Conservation (phyloP, 371 early-diverging fungal species). For the Rhizopus arrhizus region DNA sequence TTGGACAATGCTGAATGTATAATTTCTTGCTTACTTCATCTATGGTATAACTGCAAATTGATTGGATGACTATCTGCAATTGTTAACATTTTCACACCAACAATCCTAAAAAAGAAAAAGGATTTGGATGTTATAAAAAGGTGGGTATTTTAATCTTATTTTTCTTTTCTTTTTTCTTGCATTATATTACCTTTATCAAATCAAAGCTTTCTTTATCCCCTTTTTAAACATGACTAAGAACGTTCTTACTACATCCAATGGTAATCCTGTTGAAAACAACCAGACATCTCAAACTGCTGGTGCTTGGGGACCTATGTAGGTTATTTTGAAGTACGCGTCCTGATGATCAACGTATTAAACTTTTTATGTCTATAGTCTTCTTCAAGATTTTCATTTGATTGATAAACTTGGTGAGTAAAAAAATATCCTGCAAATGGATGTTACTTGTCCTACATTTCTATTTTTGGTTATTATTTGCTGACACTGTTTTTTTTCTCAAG, state of each 20-base stretch:
- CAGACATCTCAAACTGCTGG: conserved; percentile 71
- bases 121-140: too few relatives aligned
- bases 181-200: too few relatives aligned
- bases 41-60: too few relatives aligned
- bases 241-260: conserved; percentile 55
- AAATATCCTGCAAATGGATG: neutral
- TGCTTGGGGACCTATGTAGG: conserved; percentile 47
- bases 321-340: neutral
- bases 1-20: too few relatives aligned
- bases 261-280: conserved; percentile 72
- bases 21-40: too few relatives aligned
- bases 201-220: conserved; percentile 6
- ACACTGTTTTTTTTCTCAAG: conserved; percentile 21
- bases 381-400: conserved; percentile 79
- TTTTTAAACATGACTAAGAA: conserved; percentile 27
- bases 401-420: conserved; percentile 62
- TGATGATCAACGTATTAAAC: neutral
- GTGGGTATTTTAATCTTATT: too few relatives aligned
- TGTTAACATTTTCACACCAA: too few relatives aligned
- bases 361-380: conserved; percentile 18
- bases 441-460: conserved; percentile 7
- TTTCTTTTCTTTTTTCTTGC: too few relatives aligned
- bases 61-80: too few relatives aligned
- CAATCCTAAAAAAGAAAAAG: too few relatives aligned
- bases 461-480: conserved; percentile 13